A percentile compares a stretch with the other conserved stretches of the same genome.
Evolutionary conservation across 2,329 filamentous ascomycete genomes (phyloP).

Genomic region (Leptographium galeiforme): DNA sequence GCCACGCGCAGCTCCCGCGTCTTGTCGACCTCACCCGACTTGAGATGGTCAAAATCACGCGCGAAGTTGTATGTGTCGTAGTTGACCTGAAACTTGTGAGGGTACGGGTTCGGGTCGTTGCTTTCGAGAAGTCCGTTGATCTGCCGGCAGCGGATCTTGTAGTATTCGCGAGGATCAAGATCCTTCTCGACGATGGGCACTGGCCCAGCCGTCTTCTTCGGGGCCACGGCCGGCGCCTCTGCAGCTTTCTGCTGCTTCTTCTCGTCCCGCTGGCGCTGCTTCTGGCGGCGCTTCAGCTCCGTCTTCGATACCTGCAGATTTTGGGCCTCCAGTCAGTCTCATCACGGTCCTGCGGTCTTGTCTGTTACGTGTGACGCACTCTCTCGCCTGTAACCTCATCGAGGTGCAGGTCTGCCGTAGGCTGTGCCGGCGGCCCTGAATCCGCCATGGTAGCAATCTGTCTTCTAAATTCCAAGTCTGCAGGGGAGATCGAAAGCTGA

Average conservation of each 20-base stretch:
- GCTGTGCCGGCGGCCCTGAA: constrained; percentile 3
- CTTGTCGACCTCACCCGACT: constrained; percentile 74
- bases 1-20: constrained; percentile 66
- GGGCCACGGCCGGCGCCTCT: constrained; percentile 36
- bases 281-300: constrained; percentile 89
- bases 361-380: constrained; percentile 2
- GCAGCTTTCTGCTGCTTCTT: constrained; percentile 83
- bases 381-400: constrained; percentile 86
- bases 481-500: not conserved
- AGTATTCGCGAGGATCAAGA: constrained; percentile 58
- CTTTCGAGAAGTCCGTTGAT: constrained; percentile 58
- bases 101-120: constrained; percentile 72
- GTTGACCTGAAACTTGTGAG: constrained; percentile 82
- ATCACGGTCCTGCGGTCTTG: not conserved
- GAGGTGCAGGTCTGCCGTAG: constrained; percentile 50
- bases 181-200: constrained; percentile 41
- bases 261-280: constrained; percentile 74
- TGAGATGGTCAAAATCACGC: constrained; percentile 63
- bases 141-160: constrained; percentile 80
- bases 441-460: constrained; percentile 9
- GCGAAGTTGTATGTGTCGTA: constrained; percentile 73
- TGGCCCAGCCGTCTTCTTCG: constrained; percentile 41
- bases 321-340: not conserved
- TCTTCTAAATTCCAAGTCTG: not conserved
- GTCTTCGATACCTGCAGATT: constrained; percentile 50